Evolutionary conservation across 495 filamentous ascomycete genomes (phyloP).

Genomic region (Lasiosphaeriaceae sp.): DNA sequence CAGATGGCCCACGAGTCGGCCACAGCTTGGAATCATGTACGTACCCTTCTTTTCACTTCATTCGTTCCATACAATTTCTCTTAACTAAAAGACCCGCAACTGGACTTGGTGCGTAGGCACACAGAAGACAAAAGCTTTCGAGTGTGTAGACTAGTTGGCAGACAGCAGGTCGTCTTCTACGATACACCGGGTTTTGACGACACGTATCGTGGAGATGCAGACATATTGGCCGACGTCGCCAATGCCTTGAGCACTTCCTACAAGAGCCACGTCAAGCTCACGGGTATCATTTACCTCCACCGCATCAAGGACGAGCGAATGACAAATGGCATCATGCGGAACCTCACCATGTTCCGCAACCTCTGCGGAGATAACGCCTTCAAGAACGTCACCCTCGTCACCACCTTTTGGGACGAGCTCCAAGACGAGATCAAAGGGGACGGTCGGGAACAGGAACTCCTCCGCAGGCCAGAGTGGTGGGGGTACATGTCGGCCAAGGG

Average conservation of each 20-base stretch:
- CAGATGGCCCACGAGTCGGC: background rate
- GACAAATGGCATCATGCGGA: conserved; percentile 36
- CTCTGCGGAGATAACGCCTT: conserved; percentile 16
- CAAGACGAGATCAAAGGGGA: background rate
- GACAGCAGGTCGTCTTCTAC: conserved; percentile 12
- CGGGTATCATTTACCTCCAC: conserved; percentile 15
- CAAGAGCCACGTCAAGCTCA: conserved; percentile 4
- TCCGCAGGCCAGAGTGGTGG: background rate
- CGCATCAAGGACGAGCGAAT: conserved; percentile 11
- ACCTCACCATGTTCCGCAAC: conserved; percentile 31
- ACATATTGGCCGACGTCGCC: conserved; percentile 24
- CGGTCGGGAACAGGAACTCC: background rate
- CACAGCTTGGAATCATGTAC: background rate
- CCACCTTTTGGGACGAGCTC: background rate
- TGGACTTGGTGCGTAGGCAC: background rate
- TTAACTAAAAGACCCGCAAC: no score
- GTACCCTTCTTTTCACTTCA: background rate
- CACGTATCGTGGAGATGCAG: conserved; percentile 24
- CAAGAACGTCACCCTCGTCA: background rate
- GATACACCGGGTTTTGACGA: conserved; percentile 38
- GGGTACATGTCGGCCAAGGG: background rate
- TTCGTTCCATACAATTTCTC: no score
- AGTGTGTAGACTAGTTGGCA: background rate
- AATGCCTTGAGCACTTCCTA: conserved; percentile 17
- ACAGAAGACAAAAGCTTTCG: background rate